Evolutionary conservation across 164 flowering plant species (phyloP).

Genomic region (Liriodendron chinense): DNA sequence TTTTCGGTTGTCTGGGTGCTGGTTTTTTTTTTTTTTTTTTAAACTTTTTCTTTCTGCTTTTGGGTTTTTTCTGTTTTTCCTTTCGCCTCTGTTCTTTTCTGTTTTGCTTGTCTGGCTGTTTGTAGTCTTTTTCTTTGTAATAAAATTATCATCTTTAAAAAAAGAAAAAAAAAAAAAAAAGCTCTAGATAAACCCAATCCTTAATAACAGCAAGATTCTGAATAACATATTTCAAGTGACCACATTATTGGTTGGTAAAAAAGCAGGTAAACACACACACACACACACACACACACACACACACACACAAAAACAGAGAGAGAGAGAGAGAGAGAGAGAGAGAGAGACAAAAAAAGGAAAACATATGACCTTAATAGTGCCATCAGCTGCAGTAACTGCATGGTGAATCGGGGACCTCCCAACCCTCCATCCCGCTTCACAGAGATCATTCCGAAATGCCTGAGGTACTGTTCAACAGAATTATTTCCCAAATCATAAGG

Average conservation of each 20-base stretch:
- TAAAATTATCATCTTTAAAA: too few species aligned
- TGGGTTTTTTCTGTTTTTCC: too few species aligned
- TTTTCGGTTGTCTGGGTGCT: too few species aligned
- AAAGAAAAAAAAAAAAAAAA: too few species aligned
- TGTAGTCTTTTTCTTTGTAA: too few species aligned
- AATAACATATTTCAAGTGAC: neutral
- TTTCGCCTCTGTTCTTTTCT: too few species aligned
- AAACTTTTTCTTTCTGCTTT: too few species aligned
- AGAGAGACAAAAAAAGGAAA: too few species aligned
- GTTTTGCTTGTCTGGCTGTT: too few species aligned
- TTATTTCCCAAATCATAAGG: neutral
- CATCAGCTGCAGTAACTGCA: constrained; percentile 84
- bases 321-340: neutral
- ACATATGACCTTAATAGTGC: constrained; percentile 71
- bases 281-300: neutral
- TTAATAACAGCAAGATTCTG: neutral
- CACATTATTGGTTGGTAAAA: neutral
- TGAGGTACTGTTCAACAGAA: constrained; percentile 58
- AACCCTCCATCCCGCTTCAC: constrained; percentile 87
- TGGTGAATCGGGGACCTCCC: constrained; percentile 78
- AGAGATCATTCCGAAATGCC: constrained; percentile 73
- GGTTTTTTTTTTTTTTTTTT: too few species aligned
- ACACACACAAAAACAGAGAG: neutral
- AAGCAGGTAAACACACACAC: neutral
- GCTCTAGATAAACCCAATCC: neutral